These are phyloP conservation scores for Quercus glauca DNA, from an alignment of 306 rosid species.

Conservation along the genomic window DNA sequence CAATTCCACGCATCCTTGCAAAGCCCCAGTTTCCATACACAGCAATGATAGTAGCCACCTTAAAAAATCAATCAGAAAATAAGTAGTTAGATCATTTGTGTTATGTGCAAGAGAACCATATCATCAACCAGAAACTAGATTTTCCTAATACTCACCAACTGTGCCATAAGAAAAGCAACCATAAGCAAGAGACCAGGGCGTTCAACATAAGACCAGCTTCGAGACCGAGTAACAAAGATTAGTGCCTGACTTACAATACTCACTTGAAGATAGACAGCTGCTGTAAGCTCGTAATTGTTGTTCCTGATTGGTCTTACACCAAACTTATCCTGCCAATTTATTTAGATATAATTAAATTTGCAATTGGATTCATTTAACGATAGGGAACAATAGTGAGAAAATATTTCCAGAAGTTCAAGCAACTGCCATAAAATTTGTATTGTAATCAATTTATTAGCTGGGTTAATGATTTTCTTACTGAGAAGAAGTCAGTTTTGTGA, in stretches of 20 bases:
- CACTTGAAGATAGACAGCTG: constrained; percentile 91
- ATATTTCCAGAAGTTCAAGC: neutral
- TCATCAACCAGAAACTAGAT: neutral
- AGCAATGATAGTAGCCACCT: constrained; percentile 76
- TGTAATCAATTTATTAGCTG: neutral
- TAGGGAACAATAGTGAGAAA: neutral
- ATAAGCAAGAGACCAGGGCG: constrained; percentile 73
- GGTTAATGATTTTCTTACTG: constrained; percentile 36
- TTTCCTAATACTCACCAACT: constrained; percentile 47
- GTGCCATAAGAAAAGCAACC: constrained; percentile 64
- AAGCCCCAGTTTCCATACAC: constrained; percentile 80
- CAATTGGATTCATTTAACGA: neutral
- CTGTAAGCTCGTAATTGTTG: constrained; percentile 46
- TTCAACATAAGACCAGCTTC: constrained; percentile 80
- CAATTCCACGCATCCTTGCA: constrained; percentile 66
- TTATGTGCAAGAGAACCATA: neutral
- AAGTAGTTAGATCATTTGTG: neutral
- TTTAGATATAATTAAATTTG: neutral
- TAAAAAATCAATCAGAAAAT: neutral
- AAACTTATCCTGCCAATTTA: constrained; percentile 50
- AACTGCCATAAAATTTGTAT: neutral
- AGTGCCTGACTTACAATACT: constrained; percentile 88
- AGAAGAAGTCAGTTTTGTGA: constrained; percentile 57
- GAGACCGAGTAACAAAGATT: constrained; percentile 85
- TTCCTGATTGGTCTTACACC: constrained; percentile 63